phyloP scores from a whole-genome alignment of 345 rosid genomes.

The Ailanthus altissimus region DNA sequence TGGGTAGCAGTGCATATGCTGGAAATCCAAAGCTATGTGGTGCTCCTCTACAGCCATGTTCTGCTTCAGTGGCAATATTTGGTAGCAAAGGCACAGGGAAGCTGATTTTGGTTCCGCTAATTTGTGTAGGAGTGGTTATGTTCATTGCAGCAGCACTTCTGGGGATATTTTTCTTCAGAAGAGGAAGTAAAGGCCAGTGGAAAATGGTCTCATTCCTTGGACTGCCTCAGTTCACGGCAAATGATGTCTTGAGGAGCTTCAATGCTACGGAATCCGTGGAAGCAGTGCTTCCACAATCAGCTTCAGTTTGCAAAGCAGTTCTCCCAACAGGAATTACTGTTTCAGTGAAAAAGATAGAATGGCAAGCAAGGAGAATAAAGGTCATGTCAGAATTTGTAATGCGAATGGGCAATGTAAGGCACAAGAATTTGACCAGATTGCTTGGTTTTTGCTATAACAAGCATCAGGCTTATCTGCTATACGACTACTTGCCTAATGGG shows the following conservation, averaged over 20 bases:
- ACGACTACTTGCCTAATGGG: conserved; percentile 78
- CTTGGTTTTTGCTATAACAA: conserved; percentile 88
- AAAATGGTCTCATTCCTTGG: conserved; percentile 74
- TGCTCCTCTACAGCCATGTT: conserved; percentile 63
- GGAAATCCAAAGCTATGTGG: conserved; percentile 84
- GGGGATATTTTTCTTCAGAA: conserved; percentile 51
- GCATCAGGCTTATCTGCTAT: conserved; percentile 59
- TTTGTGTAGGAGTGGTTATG: conserved; percentile 46
- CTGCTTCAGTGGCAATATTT: conserved; percentile 40
- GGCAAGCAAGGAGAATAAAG: conserved; percentile 47
- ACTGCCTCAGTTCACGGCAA: conserved; percentile 74
- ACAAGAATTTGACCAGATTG: conserved; percentile 71
- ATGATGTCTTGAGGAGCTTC: conserved; percentile 73
- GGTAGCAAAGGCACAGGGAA: conserved; percentile 57
- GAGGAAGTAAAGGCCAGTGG: conserved; percentile 64
- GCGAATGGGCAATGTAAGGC: conserved; percentile 74
- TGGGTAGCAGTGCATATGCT: conserved; percentile 62
- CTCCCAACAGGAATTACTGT: conserved; percentile 92
- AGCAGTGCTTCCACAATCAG: conserved; percentile 35
- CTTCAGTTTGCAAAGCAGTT: conserved; percentile 63
- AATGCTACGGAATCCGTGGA: conserved; percentile 46
- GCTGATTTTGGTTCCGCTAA: conserved; percentile 52
- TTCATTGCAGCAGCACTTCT: conserved; percentile 47
- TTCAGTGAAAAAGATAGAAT: conserved; percentile 60
- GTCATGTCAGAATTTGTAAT: conserved; percentile 43